Evolutionary conservation across 768 basidiomycete genomes (phyloP), one percentile per base, ranked within the genome.

Genomic region (Podaxis sp.): DNA sequence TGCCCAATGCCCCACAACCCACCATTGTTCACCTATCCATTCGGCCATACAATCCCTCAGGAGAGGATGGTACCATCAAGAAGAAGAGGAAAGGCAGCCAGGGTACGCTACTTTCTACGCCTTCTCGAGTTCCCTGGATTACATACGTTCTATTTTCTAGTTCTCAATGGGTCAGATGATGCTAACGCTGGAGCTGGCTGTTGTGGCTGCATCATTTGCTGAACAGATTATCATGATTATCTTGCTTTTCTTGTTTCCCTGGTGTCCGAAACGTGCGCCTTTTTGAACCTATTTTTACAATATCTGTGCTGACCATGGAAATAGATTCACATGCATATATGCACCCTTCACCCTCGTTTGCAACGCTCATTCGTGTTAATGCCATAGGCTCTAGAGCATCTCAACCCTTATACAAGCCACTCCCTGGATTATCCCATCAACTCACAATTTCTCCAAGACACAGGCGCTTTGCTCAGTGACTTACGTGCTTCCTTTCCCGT

Each of bases 21-120:
- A 91, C 89, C 0, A 90, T 93, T 40, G 86, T 92, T 36, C 90
- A 93, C 69, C 78, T 93, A 40, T 89, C 89, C 33, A 83, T 93
- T 58, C 82, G 91, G 12, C 82, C 88, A 0, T 82, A 80, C 60
- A 80, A 81, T 1, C 80, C 81, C 3, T 76, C 82, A 2, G 72
- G 78, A 13, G 82, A 87, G 26, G 83, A 80, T 13, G 71, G 78
- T 2, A 70, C 81, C 41, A 85, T 84, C 75, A 90, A 90, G 74
- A 87, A 86, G 71, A 80, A 77, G 58, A 69, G 66, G 54, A 70
- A 74, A 37, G 71, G 71, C 38, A 67, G 63, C 15, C 72, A 74
- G 65, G 72, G 77, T 76, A 51, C 70, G 74, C 40, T 30, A 33
- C 24, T 53, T 62, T 51, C 10, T 38, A 46, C 15, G 52, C 3